phyloP scores from a whole-genome alignment of 2,329 filamentous ascomycete species.

The Fusarium chlamydosporum region DNA sequence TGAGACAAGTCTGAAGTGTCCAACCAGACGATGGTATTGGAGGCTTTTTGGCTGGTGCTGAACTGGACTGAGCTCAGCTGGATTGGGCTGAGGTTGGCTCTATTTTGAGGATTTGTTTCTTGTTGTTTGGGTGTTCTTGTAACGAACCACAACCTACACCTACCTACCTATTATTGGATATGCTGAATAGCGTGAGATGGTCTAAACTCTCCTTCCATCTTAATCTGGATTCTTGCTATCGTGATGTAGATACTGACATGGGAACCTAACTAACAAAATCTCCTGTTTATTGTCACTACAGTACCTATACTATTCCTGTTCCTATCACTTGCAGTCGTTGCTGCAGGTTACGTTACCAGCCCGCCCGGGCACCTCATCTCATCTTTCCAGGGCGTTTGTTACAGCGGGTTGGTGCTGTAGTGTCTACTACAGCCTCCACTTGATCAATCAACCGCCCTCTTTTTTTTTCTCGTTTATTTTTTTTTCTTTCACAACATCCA shows the following conservation, averaged over 20 bases:
- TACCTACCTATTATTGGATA: neutral
- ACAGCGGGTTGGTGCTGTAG: slow-evolving; percentile 34
- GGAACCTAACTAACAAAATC: slow-evolving; percentile 6
- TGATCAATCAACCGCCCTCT: slow-evolving; percentile 37
- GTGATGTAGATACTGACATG: neutral
- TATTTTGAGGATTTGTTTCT: slow-evolving; percentile 39
- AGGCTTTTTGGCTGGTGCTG: slow-evolving; percentile 24
- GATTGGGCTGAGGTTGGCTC: slow-evolving; percentile 5
- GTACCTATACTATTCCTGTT: slow-evolving; percentile 37
- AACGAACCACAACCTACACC: slow-evolving; percentile 8
- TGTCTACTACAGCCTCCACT: slow-evolving; percentile 38
- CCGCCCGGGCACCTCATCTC: neutral
- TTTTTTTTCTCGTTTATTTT: slow-evolving; percentile 38
- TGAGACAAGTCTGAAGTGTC: slow-evolving; percentile 33
- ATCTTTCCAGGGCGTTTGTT: slow-evolving; percentile 28
- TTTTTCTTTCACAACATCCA: slow-evolving; percentile 38
- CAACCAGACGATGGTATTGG: slow-evolving; percentile 27
- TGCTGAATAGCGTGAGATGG: neutral
- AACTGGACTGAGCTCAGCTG: slow-evolving; percentile 9
- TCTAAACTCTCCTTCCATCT: neutral
- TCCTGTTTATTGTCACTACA: slow-evolving; percentile 20
- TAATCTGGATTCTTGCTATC: slow-evolving; percentile 8
- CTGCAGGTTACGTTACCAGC: slow-evolving; percentile 25
- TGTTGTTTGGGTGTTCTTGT: slow-evolving; percentile 35
- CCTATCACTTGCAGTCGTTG: slow-evolving; percentile 22